These are phyloP conservation scores for Streptanthus diversifolius DNA, from an alignment of 345 rosid species.

Conservation along the genomic window DNA sequence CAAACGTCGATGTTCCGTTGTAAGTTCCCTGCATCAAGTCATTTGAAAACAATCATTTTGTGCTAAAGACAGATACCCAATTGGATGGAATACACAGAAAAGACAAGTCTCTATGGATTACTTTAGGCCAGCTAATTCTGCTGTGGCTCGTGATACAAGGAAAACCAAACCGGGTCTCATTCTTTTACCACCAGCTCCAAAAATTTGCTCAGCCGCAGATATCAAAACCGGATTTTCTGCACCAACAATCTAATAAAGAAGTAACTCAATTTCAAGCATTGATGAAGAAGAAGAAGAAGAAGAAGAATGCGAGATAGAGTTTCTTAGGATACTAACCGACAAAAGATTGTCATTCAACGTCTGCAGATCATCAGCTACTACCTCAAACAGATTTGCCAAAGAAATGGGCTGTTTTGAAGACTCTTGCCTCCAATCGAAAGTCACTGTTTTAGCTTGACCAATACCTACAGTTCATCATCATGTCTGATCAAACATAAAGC, in stretches of 20 bases:
- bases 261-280: not conserved
- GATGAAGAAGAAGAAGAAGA: not conserved
- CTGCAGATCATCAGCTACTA: slow-evolving; percentile 78
- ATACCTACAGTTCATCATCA: slow-evolving; percentile 37
- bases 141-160: slow-evolving; percentile 89
- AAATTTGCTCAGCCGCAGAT: slow-evolving; percentile 97
- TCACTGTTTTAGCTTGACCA: slow-evolving; percentile 46
- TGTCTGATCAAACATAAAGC: not conserved
- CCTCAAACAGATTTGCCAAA: slow-evolving; percentile 58
- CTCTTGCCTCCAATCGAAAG: slow-evolving; percentile 53
- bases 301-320: not conserved
- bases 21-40: slow-evolving; percentile 60
- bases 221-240: slow-evolving; percentile 91
- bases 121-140: slow-evolving; percentile 75
- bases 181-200: slow-evolving; percentile 97
- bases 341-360: slow-evolving; percentile 78
- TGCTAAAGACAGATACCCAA: not conserved
- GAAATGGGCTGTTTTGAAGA: slow-evolving; percentile 43
- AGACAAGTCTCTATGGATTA: slow-evolving; percentile 13
- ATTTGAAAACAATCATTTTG: slow-evolving; percentile 5
- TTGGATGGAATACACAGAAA: not conserved
- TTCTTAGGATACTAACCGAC: slow-evolving; percentile 52
- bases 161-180: slow-evolving; percentile 95
- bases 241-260: slow-evolving; percentile 79
- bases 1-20: slow-evolving; percentile 73